Base-by-base conservation (phyloP, 1,284 basidiomycete species). In the Psilocybe mexicana region DNA sequence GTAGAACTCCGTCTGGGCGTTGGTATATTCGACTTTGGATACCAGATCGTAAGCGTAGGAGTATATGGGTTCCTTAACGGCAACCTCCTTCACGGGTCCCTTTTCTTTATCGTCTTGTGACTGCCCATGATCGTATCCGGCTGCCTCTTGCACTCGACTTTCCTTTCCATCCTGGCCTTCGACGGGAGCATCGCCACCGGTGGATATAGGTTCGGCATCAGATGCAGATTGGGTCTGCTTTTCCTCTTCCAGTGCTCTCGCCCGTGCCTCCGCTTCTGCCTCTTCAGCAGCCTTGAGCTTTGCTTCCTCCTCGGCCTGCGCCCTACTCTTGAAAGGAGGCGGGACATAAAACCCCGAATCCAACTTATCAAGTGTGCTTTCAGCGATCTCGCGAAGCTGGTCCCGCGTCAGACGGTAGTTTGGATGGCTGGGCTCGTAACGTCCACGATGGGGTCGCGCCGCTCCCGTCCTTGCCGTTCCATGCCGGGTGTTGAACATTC, bases 281-380 rank as follows among this genome's bases (percentile, higher is more conserved):
- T 14, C 28, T 26, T 2, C 30, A 33, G 30, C 30, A n/a, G n/a
- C 11, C n/a, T 40, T 40, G 6, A 40, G 14, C 38, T 40, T 40
- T 12, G 38, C 38, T n/a, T 40, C 38, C 38, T 11, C 38, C 38
- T 40, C n/a, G 4, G n/a, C 38, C 38, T 40, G 10, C 4, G 38
- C 38, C 38, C 10, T 40, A 4, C 11, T 40, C 38, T 40, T 40
- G 11, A 40, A 40, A 35, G 30, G 14, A 25, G 63, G 63, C 11
- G 62, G 64, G 5, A 52, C 43, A 52, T 67, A 67, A 12, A 43
- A 55, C 28, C 66, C 66, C 44, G 60, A 49, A 30, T 66, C 65
- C 6, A 67, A 46, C 38, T 57, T 55, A 12, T 57, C 45, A 12
- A 67, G 57, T 1, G 66, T 67, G 0, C 36, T 26, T 0, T 38